Conservation (phyloP, 2,329 filamentous ascomycete genomes). For the Colletotrichum incanum region DNA sequence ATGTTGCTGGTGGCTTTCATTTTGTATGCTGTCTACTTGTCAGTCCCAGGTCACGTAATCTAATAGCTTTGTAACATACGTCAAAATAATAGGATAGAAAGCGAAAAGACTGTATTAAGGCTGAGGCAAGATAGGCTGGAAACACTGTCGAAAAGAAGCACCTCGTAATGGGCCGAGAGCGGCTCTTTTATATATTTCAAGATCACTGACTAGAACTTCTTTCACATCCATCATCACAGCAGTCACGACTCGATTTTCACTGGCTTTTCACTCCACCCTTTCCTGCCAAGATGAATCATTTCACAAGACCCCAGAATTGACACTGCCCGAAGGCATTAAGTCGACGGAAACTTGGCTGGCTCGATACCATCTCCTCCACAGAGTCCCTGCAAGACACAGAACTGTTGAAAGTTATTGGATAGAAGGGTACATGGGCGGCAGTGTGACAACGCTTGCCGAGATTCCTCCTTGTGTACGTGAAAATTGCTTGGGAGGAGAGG, state of each 20-base stretch:
- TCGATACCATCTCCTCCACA: background rate
- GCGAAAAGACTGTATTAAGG: background rate
- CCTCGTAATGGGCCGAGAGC: background rate
- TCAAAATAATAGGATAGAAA: background rate
- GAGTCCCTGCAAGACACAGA: background rate
- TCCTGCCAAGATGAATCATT: background rate
- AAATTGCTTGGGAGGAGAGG: background rate
- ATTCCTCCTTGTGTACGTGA: background rate
- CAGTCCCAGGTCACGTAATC: background rate
- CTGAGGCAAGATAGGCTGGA: too few relatives aligned
- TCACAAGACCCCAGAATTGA: background rate
- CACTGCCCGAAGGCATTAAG: background rate
- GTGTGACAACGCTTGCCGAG: background rate
- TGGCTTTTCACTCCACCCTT: background rate
- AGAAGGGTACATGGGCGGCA: background rate
- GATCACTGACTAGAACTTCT: background rate
- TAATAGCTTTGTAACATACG: too few relatives aligned
- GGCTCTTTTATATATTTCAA: background rate
- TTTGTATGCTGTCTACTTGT: background rate
- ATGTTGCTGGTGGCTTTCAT: conserved; percentile 35
- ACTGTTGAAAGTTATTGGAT: background rate
- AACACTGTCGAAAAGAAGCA: background rate
- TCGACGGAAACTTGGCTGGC: background rate
- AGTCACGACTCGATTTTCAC: background rate
- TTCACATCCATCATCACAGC: background rate